phyloP scores from a whole-genome alignment of 2,329 filamentous ascomycete species.

The Pyrenophora tritici-repentis region DNA sequence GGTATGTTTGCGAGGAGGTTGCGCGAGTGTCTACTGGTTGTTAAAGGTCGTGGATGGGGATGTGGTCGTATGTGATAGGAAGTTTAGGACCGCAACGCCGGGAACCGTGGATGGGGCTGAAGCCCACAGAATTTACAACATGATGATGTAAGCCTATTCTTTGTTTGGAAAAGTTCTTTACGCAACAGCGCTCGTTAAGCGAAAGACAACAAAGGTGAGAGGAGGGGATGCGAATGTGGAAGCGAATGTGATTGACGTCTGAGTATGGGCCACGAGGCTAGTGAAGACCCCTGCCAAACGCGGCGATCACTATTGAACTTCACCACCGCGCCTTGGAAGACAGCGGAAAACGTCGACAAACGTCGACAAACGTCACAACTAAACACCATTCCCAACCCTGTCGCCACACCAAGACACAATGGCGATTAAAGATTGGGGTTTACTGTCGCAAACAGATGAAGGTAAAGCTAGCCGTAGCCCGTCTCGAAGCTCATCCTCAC shows the following conservation, averaged over 20 bases:
- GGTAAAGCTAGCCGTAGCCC: conserved; percentile 30
- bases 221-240: neutral
- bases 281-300: conserved; percentile 3
- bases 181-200: neutral
- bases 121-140: conserved; percentile 10
- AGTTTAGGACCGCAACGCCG: conserved; percentile 5
- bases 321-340: conserved; percentile 11
- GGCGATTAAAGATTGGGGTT: conserved; percentile 60
- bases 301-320: conserved; percentile 2
- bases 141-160: conserved; percentile 5
- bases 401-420: conserved; percentile 43
- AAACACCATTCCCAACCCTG: neutral
- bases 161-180: neutral
- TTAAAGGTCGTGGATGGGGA: conserved; percentile 1
- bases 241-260: conserved; percentile 9
- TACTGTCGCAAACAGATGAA: conserved; percentile 76
- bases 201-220: neutral
- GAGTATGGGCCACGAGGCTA: conserved; percentile 7
- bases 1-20: too few relatives aligned
- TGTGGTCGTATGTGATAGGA: conserved; percentile 5
- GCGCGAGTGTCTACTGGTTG: neutral
- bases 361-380: neutral
- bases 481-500: conserved; percentile 17
- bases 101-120: conserved; percentile 5
- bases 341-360: neutral